Conservation (phyloP, 2,329 filamentous ascomycete species). For the Xylariaceae sp. region DNA sequence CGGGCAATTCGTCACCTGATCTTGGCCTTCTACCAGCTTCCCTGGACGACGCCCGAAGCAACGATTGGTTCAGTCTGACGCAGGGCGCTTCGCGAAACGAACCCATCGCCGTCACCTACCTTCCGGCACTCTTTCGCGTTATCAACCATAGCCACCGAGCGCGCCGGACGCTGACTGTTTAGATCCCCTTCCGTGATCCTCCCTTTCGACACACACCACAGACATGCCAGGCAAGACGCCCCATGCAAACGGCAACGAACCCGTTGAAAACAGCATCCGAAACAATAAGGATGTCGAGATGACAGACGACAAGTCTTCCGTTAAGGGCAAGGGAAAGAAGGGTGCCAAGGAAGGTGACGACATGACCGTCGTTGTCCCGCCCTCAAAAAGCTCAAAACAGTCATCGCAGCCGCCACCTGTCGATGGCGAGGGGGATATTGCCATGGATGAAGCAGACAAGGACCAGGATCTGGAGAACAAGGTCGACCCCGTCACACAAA, state of each 20-base stretch:
- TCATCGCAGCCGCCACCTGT: conserved; percentile 50
- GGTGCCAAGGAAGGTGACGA: conserved; percentile 62
- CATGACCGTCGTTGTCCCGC: conserved; percentile 77
- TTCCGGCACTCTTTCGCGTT: conserved; percentile 4
- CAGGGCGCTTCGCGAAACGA: conserved; percentile 22
- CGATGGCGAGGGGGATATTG: conserved; percentile 63
- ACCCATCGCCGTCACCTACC: conserved; percentile 10
- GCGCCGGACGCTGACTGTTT: conserved; percentile 16
- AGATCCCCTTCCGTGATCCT: conserved; percentile 9
- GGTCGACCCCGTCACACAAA: conserved; percentile 56
- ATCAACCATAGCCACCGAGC: conserved; percentile 16
- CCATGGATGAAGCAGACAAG: conserved; percentile 60
- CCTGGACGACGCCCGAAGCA: conserved; percentile 6
- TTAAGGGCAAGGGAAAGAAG: conserved; percentile 63
- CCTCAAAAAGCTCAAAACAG: conserved; percentile 59
- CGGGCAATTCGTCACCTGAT: conserved; percentile 21
- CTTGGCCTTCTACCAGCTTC: conserved; percentile 8
- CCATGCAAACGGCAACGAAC: conserved; percentile 65
- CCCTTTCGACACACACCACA: conserved; percentile 12
- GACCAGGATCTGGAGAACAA: conserved; percentile 45
- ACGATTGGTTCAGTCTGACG: conserved; percentile 20
- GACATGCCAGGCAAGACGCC: conserved; percentile 69
- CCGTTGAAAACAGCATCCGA: conserved; percentile 62
- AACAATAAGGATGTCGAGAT: conserved; percentile 66
- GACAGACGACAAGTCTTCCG: conserved; percentile 56